phyloP scores from a whole-genome alignment of 257 asterid genomes.

The Capsicum baccatum region DNA sequence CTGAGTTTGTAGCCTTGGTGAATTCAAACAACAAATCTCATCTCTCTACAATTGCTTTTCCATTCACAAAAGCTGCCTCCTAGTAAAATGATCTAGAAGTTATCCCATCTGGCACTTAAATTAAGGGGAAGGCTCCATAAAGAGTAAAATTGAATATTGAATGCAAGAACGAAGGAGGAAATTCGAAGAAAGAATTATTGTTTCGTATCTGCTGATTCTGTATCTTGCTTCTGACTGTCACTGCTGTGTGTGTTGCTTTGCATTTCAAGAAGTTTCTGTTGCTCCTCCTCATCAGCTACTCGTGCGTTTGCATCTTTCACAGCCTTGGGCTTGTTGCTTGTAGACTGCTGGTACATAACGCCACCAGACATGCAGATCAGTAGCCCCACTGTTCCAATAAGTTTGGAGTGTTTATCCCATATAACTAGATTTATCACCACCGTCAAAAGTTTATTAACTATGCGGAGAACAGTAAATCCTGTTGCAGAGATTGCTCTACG shows the following conservation, averaged over 20 bases:
- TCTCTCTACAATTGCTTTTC: background rate
- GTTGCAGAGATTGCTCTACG: conserved; percentile 92
- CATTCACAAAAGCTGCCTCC: background rate
- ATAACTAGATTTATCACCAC: conserved; percentile 83
- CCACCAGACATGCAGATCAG: conserved; percentile 93
- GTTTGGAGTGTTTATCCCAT: conserved; percentile 91
- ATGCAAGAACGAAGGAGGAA: background rate
- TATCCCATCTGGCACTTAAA: background rate
- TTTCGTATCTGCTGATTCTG: conserved; percentile 49
- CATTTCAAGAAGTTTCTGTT: conserved; percentile 78
- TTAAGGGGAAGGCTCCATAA: background rate
- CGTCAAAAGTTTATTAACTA: conserved; percentile 86
- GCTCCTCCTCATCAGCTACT: conserved; percentile 61
- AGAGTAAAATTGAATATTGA: background rate
- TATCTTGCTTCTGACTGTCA: conserved; percentile 45
- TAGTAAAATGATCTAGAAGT: background rate
- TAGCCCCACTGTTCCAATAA: conserved; percentile 84
- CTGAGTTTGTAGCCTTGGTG: background rate
- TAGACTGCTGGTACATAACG: conserved; percentile 80
- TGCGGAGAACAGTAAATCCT: conserved; percentile 94
- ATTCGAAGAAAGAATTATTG: conserved; percentile 39
- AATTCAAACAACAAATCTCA: background rate
- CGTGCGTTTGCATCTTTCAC: conserved; percentile 47
- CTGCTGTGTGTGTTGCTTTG: conserved; percentile 47
- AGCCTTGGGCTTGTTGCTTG: conserved; percentile 58